Conservation (phyloP, 2,329 filamentous ascomycete species). For the Paecilomyces formosus region DNA sequence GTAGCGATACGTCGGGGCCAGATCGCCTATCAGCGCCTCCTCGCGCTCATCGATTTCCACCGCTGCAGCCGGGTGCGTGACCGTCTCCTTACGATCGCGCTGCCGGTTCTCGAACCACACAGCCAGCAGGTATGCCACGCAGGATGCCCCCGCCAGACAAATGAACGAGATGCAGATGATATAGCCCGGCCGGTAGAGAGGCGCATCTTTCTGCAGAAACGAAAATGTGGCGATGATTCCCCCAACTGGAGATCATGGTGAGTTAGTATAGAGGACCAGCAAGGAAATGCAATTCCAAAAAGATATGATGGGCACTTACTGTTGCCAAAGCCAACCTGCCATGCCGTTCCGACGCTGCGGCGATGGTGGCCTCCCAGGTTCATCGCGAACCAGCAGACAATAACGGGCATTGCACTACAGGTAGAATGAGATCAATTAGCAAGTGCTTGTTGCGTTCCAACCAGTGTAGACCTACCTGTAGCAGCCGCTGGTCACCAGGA, state of each 20-base stretch:
- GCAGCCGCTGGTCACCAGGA: constrained; percentile 69
- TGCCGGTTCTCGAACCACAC: constrained; percentile 33
- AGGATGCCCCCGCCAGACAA: constrained; percentile 54
- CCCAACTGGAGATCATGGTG: constrained; percentile 43
- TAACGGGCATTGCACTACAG: constrained; percentile 75
- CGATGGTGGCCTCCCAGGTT: constrained; percentile 68
- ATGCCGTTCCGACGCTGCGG: constrained; percentile 62
- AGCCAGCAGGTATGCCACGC: constrained; percentile 29
- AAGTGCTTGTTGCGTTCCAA: not conserved
- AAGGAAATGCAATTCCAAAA: too few species aligned
- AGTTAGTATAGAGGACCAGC: constrained; percentile 1
- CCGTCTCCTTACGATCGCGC: constrained; percentile 23
- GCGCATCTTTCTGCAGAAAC: constrained; percentile 60
- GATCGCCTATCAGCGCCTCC: constrained; percentile 30
- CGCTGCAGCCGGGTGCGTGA: constrained; percentile 10
- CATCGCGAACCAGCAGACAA: constrained; percentile 78
- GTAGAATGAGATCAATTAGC: not conserved
- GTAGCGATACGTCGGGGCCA: constrained; percentile 36
- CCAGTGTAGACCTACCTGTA: constrained; percentile 44
- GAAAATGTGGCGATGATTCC: constrained; percentile 70
- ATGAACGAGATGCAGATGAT: constrained; percentile 69
- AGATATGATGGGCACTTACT: constrained; percentile 16
- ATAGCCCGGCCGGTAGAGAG: constrained; percentile 65
- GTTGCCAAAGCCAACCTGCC: constrained; percentile 74
- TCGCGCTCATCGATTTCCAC: constrained; percentile 22